Base-by-base conservation (phyloP, 2,329 filamentous ascomycete genomes). In the Bipolaris victoriae region DNA sequence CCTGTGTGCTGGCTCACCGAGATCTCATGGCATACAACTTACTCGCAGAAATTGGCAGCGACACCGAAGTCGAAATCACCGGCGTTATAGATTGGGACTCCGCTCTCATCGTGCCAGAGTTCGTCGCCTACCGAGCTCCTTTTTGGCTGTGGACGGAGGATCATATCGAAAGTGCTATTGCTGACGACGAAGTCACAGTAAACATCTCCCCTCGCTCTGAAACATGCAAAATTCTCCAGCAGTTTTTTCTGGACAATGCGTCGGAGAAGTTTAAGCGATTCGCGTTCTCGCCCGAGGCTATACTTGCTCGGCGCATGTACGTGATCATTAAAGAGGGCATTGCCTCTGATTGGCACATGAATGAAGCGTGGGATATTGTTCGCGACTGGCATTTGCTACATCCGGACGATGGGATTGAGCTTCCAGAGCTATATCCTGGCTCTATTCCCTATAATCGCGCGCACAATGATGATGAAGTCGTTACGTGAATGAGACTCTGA, bases 111-210 rank as follows among this genome's bases (percentile, higher is more conserved):
- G 74, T 62, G 0, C 74, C 75, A 0, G 56, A 59, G 7, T 76
- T 77, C 51, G 61, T 76, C 54, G 63, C 65, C 1, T 76, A 73
- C 39, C 40, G 57, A 7, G 67, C 74, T 0, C 75, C 75, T 0
- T 55, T 63, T 7, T 77, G 69, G 70, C 39, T 77, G 0, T 78
- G 75, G 73, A 41, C 39, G 1, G 11, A 13, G 3, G 3, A 2
- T 2, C 13, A 41, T 3, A 1, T 41, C 1, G 10, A 2, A 7
- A 41, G 39, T 41, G 9, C 1, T 3, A 3, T 22, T 3, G 16
- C 5, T 22, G 18, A 41, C 24, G 24, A 26, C 7, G 24, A 26
- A 26, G 7, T 26, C 24, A 26, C 7, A 1, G 24, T 26, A 26
- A 26, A 26, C 7, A 26, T 7, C 3, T 26, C 24, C 1, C 24